Base-by-base conservation (phyloP, 768 basidiomycete genomes). In the Mrakia frigida region DNA sequence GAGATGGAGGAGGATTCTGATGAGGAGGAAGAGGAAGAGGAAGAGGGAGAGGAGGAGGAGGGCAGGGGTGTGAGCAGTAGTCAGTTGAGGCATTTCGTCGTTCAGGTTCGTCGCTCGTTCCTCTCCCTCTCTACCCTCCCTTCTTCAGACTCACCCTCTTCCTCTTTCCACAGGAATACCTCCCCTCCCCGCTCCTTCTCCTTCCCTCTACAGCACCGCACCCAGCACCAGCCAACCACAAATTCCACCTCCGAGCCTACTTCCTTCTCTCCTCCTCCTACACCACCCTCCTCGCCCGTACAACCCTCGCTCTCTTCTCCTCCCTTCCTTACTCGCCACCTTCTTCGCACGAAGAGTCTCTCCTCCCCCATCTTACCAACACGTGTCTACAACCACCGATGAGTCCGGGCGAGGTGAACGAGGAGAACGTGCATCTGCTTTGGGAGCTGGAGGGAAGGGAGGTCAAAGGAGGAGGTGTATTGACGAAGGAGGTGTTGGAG, bases 231-330 rank as follows among this genome's bases (percentile, higher is more conserved):
- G 74, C 79, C 39, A 69, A 68, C 11, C 77, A 74, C 74, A 83
- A 99, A 92, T 98, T 98, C 83, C 97, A 99, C 83, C 87, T 99
- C 61, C 88, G 97, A 60, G 91, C 90, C 10, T 99, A 99, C 83
- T 84, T 85, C 67, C 81, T 85, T 60, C 79, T 85, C 28, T 83
- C 88, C 2, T 92, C 92, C 9, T 90, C 90, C 35, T 86, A 95
- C 53, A 88, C 87, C 74, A 85, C 98, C 23, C 95, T 90, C 84
- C 86, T 98, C 63, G 92, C 92, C 80, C 87, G 89, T 70, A 89
- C 90, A 18, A 88, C 94, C 79, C 87, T 99, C 28, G 94, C 94
- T 5, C 85, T 99, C 3, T 98, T 98, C 83, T 91, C 96, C 3
- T 86, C 90, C 1, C 86, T 87, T 11, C 88, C 91, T 1, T 98